Percentiles rank a stretch among this genome's conserved stretches.
These are phyloP conservation scores for Pueraria montana DNA, from an alignment of 306 rosid genomes.

Conservation along the genomic window DNA sequence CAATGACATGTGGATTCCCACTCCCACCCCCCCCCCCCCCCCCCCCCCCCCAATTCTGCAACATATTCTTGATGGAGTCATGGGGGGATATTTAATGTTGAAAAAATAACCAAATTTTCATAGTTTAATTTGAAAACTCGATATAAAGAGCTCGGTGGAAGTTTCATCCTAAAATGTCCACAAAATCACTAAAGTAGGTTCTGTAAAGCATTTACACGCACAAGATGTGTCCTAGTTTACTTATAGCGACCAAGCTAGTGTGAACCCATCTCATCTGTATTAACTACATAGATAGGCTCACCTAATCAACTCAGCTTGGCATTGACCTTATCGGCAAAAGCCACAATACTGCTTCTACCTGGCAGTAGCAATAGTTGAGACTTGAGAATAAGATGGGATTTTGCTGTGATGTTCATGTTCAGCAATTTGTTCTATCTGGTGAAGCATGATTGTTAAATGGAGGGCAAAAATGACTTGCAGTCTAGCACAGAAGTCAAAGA, in stretches of 20 bases:
- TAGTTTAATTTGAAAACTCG: too few species aligned
- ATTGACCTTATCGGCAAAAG: background rate
- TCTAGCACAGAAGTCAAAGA: conserved; percentile 2
- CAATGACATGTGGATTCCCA: too few species aligned
- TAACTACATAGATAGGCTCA: background rate
- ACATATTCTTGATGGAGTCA: too few species aligned
- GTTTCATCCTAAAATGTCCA: too few species aligned
- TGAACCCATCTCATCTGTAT: background rate
- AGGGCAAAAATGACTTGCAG: background rate
- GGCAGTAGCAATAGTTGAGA: background rate
- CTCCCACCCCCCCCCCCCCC: too few species aligned
- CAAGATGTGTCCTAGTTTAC: too few species aligned
- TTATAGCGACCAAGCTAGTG: background rate
- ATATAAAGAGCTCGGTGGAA: too few species aligned
- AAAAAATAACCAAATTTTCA: too few species aligned
- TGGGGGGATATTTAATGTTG: too few species aligned
- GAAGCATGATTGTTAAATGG: background rate
- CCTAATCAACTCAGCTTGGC: background rate
- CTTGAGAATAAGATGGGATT: background rate
- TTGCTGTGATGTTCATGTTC: background rate
- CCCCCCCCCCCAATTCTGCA: too few species aligned
- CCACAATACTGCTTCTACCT: background rate
- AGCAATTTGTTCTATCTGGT: background rate
- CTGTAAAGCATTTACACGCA: too few species aligned
- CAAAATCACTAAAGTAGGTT: too few species aligned